These are phyloP conservation scores for Tricholoma flavovirens DNA, from an alignment of 768 basidiomycete genomes.

Conservation along the genomic window DNA sequence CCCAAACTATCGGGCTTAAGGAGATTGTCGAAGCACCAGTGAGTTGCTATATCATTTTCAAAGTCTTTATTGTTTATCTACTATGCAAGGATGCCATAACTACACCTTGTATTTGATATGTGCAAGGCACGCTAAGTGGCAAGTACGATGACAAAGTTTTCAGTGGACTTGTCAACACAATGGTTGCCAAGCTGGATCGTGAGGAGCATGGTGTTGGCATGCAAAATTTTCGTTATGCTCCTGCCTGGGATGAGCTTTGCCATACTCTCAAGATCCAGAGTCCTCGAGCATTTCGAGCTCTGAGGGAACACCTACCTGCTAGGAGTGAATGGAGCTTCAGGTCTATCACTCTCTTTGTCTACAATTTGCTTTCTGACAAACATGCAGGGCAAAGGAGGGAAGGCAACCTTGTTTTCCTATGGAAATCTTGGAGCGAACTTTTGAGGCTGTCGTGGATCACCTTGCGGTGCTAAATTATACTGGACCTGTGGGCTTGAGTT, in stretches of 20 bases:
- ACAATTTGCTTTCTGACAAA: no score
- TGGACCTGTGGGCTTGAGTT: no score
- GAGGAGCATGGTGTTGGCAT: no score
- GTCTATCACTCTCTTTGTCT: neutral
- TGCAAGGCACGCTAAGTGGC: neutral
- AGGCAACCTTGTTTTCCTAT: constrained; percentile 13
- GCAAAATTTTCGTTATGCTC: no score
- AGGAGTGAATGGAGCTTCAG: neutral
- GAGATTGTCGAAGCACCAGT: neutral
- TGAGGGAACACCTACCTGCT: neutral
- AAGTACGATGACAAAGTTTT: neutral
- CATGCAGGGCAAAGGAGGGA: neutral
- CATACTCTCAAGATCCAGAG: neutral
- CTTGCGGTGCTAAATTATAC: no score
- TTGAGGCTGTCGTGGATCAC: no score
- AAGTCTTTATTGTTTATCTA: neutral
- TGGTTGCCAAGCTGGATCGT: neutral
- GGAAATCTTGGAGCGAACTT: no score
- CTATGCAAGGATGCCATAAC: neutral
- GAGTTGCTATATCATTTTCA: neutral
- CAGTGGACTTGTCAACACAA: neutral
- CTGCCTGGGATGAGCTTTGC: neutral
- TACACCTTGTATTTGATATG: neutral
- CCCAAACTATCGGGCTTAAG: neutral
- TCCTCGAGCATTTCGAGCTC: no score